Evolutionary conservation across 2,329 filamentous ascomycete genomes (phyloP).

Genomic region (Venturia asperata): DNA sequence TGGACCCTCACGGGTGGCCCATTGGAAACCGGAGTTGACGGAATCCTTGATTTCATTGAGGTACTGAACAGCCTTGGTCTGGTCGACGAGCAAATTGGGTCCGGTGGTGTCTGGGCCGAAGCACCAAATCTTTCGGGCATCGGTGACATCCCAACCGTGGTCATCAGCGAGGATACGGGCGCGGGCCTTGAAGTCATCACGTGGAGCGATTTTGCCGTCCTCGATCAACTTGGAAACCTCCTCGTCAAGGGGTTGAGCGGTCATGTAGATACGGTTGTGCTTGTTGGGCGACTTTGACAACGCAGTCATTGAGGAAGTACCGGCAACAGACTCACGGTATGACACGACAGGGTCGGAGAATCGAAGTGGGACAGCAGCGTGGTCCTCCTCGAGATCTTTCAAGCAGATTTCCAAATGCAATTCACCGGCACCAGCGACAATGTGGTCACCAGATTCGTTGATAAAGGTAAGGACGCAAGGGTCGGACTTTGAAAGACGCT

Average conservation of each 20-base stretch:
- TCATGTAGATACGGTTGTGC: conserved; percentile 99
- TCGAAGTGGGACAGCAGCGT: conserved; percentile 95
- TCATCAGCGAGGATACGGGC: conserved; percentile 94
- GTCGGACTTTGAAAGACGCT: conserved; percentile 99
- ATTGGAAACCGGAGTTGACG: conserved; percentile 99
- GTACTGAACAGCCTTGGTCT: conserved; percentile 99
- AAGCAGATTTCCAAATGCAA: conserved; percentile 99
- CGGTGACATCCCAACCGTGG: conserved; percentile 98
- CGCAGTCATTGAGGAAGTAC: conserved; percentile 84
- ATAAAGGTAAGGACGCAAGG: conserved; percentile 92
- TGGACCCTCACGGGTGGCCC: conserved; percentile 96
- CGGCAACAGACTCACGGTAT: conserved; percentile 93
- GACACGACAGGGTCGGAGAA: conserved; percentile 97
- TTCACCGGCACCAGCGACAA: conserved; percentile 98
- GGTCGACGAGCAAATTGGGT: conserved; percentile 97
- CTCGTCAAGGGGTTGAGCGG: conserved; percentile 83
- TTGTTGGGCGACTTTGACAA: conserved; percentile 99
- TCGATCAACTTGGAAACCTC: conserved; percentile 89
- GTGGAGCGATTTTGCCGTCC: conserved; percentile 79
- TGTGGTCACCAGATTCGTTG: conserved; percentile 91
- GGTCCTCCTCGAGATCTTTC: conserved; percentile 99
- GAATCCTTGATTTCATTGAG: conserved; percentile 99
- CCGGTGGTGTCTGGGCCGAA: conserved; percentile 97
- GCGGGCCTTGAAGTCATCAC: conserved; percentile 98
- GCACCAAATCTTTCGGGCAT: conserved; percentile 99